Conservation (phyloP, 805 yeast genomes). For the Cyberlindnera petersonii region DNA sequence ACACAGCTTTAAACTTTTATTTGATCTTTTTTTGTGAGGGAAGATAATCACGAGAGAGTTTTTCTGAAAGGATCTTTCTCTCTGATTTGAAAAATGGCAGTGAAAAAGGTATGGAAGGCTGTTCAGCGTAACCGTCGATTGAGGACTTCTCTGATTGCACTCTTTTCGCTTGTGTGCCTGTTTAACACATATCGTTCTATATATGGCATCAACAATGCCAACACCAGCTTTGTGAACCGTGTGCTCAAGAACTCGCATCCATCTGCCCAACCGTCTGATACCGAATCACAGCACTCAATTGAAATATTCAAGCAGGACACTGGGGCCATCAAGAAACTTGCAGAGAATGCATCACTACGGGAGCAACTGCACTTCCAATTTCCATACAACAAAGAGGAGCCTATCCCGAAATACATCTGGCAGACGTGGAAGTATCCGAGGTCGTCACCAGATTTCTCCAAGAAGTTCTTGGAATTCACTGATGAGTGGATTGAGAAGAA, state of each 20-base stretch:
- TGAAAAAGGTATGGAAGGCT: conserved; percentile 10
- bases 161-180: conserved; percentile 5
- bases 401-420: conserved; percentile 82
- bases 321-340: conserved; percentile 4
- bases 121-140: conserved; percentile 6
- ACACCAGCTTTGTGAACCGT: background rate
- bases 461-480: conserved; percentile 45
- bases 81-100: background rate
- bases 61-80: too few species aligned
- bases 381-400: conserved; percentile 65
- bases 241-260: conserved; percentile 1
- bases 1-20: too few species aligned
- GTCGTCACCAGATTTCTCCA: conserved; percentile 54
- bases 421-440: conserved; percentile 86
- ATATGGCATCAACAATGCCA: conserved; percentile 13
- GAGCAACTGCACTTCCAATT: conserved; percentile 65
- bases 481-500: conserved; percentile 62
- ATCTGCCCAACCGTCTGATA: background rate
- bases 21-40: too few species aligned
- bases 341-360: conserved; percentile 30
- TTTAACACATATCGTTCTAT: conserved; percentile 12
- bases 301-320: conserved; percentile 8
- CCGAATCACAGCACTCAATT: background rate
- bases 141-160: conserved; percentile 1
- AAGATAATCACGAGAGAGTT: too few species aligned